Conservation (phyloP, 495 filamentous ascomycete genomes). For the Bacidia gigantensis region DNA sequence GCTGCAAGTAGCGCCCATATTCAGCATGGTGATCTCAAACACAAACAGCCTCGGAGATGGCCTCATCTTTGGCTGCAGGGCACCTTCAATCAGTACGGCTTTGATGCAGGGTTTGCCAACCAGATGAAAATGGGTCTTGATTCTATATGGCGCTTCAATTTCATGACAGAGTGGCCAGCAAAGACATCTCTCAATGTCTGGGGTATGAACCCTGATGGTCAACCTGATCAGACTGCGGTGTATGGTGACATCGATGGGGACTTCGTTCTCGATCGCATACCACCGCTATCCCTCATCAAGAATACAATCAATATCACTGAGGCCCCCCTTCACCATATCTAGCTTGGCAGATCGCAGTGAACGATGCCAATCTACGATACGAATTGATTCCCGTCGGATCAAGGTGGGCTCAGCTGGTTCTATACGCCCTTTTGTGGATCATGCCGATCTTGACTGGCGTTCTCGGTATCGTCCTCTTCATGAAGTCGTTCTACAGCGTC, state of each 20-base stretch:
- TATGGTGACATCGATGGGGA: conserved; percentile 36
- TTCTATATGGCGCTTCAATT: conserved; percentile 33
- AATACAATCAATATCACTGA: conserved; percentile 34
- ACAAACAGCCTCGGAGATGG: conserved; percentile 32
- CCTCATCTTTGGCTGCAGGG: conserved; percentile 56
- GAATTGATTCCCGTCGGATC: conserved; percentile 28
- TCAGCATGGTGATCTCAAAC: conserved; percentile 44
- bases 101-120: conserved; percentile 48
- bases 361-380: conserved; percentile 31
- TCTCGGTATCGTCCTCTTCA: conserved; percentile 28
- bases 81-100: conserved; percentile 54
- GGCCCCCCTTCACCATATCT: conserved; percentile 30
- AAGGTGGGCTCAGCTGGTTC: conserved; percentile 26
- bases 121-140: conserved; percentile 37
- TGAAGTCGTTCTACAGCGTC: conserved; percentile 32
- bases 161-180: conserved; percentile 37
- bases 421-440: conserved; percentile 32
- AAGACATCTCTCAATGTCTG: conserved; percentile 32
- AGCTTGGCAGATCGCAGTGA: conserved; percentile 28
- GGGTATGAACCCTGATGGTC: conserved; percentile 32
- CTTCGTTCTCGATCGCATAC: conserved; percentile 28
- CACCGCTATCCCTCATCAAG: conserved; percentile 23
- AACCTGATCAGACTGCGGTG: conserved; percentile 30
- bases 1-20: conserved; percentile 51
- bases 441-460: conserved; percentile 27